phyloP scores from a whole-genome alignment of 2,329 filamentous ascomycete genomes.

The Aspergillus aculeatinus region DNA sequence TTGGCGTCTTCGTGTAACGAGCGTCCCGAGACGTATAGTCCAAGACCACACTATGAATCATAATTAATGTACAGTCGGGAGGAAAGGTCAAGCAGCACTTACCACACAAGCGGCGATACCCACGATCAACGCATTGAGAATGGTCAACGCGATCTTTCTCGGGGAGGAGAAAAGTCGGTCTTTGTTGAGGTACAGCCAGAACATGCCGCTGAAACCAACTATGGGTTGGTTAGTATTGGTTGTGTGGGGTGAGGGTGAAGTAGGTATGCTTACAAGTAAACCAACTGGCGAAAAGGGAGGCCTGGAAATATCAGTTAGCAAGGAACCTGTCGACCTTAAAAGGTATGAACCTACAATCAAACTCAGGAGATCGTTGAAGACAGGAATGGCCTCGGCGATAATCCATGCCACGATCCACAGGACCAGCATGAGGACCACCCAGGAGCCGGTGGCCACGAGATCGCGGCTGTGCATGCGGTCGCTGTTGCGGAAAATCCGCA shows the following conservation, averaged over 20 bases:
- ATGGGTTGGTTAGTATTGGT: background rate
- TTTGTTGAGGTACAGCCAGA: constrained; percentile 30
- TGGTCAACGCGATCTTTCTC: constrained; percentile 23
- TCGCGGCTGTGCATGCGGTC: constrained; percentile 52
- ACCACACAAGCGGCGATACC: constrained; percentile 19
- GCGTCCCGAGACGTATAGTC: constrained; percentile 32
- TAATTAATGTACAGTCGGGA: too few species aligned
- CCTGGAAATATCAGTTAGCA: constrained; percentile 26
- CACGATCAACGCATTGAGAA: constrained; percentile 18
- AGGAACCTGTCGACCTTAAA: background rate
- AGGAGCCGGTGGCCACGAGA: constrained; percentile 51
- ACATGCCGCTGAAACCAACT: constrained; percentile 26
- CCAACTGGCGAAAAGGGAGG: constrained; percentile 62
- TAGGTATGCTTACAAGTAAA: constrained; percentile 50
- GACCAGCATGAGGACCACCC: constrained; percentile 54
- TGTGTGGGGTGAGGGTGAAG: background rate
- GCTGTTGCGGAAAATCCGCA: constrained; percentile 59
- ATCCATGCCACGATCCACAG: constrained; percentile 64
- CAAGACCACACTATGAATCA: constrained; percentile 31
- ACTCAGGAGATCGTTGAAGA: constrained; percentile 65
- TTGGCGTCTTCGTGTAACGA: constrained; percentile 28
- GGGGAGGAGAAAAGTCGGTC: constrained; percentile 23
- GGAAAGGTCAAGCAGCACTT: constrained; percentile 2
- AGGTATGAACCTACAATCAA: constrained; percentile 46
- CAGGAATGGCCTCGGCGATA: constrained; percentile 66